Percentiles rank a stretch among this genome's conserved stretches.
Evolutionary conservation across 306 rosid species (phyloP).

Genomic region (Prunus padus): DNA sequence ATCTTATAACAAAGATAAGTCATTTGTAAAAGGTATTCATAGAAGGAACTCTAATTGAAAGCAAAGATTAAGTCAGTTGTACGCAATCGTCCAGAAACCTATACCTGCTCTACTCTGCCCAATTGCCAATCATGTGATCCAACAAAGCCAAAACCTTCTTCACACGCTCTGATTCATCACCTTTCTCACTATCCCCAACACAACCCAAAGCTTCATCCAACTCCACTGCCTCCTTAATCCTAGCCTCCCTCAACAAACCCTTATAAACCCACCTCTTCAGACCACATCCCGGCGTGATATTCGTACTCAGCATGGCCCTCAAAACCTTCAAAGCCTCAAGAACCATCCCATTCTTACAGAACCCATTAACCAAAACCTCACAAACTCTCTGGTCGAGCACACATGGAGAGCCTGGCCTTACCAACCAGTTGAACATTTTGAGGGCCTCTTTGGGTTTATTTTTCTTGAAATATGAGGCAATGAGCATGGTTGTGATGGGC

Average conservation of each 20-base stretch:
- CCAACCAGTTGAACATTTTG: slow-evolving; percentile 52
- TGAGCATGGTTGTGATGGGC: slow-evolving; percentile 40
- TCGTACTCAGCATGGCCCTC: slow-evolving; percentile 37
- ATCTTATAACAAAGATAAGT: background rate
- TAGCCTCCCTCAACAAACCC: slow-evolving; percentile 53
- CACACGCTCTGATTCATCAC: slow-evolving; percentile 8
- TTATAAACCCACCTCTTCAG: slow-evolving; percentile 34
- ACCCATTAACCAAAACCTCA: slow-evolving; percentile 41
- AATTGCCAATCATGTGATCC: slow-evolving; percentile 36
- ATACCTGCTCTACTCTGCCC: slow-evolving; percentile 44
- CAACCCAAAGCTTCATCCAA: slow-evolving; percentile 36
- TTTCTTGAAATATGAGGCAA: slow-evolving; percentile 35
- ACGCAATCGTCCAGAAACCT: background rate
- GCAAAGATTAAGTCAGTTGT: background rate
- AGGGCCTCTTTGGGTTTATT: slow-evolving; percentile 44
- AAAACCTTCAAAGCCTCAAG: slow-evolving; percentile 52
- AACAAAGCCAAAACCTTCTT: slow-evolving; percentile 35
- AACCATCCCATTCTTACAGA: slow-evolving; percentile 41
- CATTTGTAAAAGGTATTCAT: background rate
- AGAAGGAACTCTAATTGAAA: background rate
- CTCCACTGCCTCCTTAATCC: slow-evolving; percentile 50
- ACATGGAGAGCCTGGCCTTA: slow-evolving; percentile 50
- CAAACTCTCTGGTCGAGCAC: slow-evolving; percentile 33
- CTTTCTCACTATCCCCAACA: slow-evolving; percentile 12
- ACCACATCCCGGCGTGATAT: slow-evolving; percentile 16